Evolutionary conservation across 805 yeast genomes (phyloP), one percentile per base, ranked within the genome.

Genomic region (Ogataea minuta): DNA sequence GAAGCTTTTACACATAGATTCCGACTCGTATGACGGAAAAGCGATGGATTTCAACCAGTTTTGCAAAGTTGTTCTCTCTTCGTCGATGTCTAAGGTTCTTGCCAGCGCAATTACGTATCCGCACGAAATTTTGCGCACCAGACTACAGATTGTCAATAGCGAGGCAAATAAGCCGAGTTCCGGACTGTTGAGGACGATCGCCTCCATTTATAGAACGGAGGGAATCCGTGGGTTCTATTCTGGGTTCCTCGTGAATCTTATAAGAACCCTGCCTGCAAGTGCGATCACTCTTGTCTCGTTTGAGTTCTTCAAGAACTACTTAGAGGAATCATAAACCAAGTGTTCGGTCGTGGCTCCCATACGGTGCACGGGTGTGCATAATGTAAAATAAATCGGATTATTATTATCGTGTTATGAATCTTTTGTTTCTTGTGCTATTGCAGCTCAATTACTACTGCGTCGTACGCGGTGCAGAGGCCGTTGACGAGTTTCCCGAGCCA

Each of bases 241-340:
- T 1, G 99, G 99, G 0, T 84, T 90, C 53, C 72, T 80, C 1
- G 81, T 95, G 14, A 93, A 93, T 57, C 66, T 93, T 54, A 77
- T 87, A 21, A 70, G 99, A 52, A 93, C 99, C 0, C 87, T 91
- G 0, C 99, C 99, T 3, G 90, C 96, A 1, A 78, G 89, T 51
- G 97, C 97, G 1, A 87, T 91, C n/a, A 93, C 99, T 2, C 70
- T 93, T 51, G 89, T 91, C 8, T 85, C 95, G 20, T 93, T 86
- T 62, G 99, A 93, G 57, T 84, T 82, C 59, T 74, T 84, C 59
- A 79, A 78, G 57, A 70, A 72, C 27, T 76, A 75, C 53, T 66
- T 81, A 4, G 55, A 62, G 41, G 30, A 34, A 14, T 41, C 41
- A 6, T 32, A 32, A 14, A 25, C 13, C 3, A 23, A 31, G 23